Percentiles rank a stretch among this genome's conserved stretches.
Conservation (phyloP, 2,329 filamentous ascomycete genomes). For the Trichoderma polysporum region DNA sequence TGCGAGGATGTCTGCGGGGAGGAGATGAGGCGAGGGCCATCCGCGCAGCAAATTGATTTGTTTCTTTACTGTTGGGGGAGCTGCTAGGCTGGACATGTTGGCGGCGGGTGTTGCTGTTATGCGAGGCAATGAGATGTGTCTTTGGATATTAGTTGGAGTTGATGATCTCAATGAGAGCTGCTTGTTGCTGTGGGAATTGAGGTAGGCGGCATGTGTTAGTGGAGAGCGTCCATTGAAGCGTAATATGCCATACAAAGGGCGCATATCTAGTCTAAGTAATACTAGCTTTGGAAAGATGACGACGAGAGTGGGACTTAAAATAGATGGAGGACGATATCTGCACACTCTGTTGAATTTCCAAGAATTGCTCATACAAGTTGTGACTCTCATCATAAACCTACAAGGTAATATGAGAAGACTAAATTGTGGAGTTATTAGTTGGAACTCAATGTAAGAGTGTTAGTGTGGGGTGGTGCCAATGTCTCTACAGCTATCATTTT, state of each 20-base stretch:
- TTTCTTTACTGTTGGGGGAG: constrained; percentile 24
- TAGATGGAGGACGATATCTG: neutral
- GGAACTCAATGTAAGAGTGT: neutral
- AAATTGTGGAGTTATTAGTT: neutral
- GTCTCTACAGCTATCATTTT: too few relatives aligned
- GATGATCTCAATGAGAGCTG: neutral
- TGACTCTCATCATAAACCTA: neutral
- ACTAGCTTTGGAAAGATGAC: neutral
- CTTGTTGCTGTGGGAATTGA: neutral
- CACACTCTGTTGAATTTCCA: neutral
- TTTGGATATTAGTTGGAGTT: neutral
- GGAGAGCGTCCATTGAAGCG: neutral
- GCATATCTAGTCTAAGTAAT: neutral
- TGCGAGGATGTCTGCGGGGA: constrained; percentile 64
- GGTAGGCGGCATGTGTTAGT: neutral
- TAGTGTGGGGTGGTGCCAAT: neutral
- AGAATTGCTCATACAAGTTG: neutral
- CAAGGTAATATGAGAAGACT: neutral
- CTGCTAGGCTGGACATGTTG: constrained; percentile 8
- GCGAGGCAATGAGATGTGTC: neutral
- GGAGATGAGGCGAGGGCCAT: constrained; percentile 63
- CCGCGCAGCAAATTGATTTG: constrained; percentile 66
- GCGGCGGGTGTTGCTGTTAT: neutral
- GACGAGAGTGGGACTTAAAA: neutral
- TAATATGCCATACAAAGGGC: neutral